phyloP scores from a whole-genome alignment of 73 alveolate species.

The Effrenium voratum region DNA sequence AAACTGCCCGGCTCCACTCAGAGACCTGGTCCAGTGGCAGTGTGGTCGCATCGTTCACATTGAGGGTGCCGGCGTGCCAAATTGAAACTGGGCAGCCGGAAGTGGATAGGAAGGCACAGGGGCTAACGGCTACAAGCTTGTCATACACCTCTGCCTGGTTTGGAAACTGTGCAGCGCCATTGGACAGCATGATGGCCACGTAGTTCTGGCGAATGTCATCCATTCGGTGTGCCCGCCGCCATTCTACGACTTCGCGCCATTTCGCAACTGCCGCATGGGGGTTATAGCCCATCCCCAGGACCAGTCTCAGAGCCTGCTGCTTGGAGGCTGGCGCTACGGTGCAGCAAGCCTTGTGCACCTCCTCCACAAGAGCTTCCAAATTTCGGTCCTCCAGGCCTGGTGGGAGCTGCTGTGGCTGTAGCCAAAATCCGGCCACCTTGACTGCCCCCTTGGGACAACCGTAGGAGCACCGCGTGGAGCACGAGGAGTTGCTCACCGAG shows the following conservation, averaged over 20 bases:
- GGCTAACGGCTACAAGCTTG: slow-evolving; percentile 72
- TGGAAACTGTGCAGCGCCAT: slow-evolving; percentile 29
- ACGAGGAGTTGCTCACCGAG: not conserved
- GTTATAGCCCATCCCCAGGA: slow-evolving; percentile 77
- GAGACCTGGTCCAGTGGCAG: slow-evolving; percentile 49
- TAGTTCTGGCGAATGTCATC: slow-evolving; percentile 46
- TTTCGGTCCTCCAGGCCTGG: slow-evolving; percentile 81
- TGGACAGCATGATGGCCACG: slow-evolving; percentile 10
- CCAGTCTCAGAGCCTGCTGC: slow-evolving; percentile 64
- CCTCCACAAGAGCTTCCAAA: slow-evolving; percentile 61
- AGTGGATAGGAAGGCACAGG: slow-evolving; percentile 53
- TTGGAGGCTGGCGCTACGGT: slow-evolving; percentile 26
- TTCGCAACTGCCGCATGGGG: slow-evolving; percentile 47
- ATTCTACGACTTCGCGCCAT: slow-evolving; percentile 68
- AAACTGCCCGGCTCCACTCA: slow-evolving; percentile 71
- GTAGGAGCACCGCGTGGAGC: slow-evolving; percentile 24
- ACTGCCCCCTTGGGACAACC: slow-evolving; percentile 40
- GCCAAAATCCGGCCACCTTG: slow-evolving; percentile 54
- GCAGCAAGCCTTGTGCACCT: slow-evolving; percentile 35
- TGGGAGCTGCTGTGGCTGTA: slow-evolving; percentile 70
- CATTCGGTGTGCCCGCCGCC: slow-evolving; percentile 31
- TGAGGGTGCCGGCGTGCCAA: slow-evolving; percentile 82
- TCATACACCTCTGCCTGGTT: slow-evolving; percentile 41
- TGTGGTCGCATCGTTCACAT: not conserved
- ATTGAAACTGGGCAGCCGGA: slow-evolving; percentile 67